Percentiles rank a stretch among this genome's conserved stretches.
Conservation (phyloP, 106 monocot genomes). For the Xerophyta viscosa region DNA sequence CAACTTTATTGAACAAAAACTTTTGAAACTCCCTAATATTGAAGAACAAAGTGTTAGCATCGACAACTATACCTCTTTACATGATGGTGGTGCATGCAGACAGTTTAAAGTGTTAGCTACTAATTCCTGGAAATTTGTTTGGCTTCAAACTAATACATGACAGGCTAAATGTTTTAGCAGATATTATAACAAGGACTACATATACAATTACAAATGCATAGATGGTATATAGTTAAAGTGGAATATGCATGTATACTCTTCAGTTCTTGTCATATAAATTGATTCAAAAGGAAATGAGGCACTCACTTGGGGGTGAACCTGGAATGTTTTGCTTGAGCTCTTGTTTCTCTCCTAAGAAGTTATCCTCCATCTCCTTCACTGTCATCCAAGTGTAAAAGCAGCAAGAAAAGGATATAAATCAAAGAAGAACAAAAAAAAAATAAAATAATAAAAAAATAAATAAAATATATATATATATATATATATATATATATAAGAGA, state of each 20-base stretch:
- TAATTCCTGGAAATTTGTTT: too few species aligned
- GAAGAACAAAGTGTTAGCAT: not conserved
- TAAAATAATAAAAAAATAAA: too few species aligned
- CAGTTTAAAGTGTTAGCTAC: too few species aligned
- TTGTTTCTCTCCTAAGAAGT: not conserved
- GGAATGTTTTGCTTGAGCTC: not conserved
- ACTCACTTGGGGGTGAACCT: not conserved
- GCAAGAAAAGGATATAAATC: not conserved
- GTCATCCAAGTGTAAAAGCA: not conserved
- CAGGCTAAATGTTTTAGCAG: too few species aligned
- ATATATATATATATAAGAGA: too few species aligned
- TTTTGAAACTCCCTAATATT: too few species aligned
- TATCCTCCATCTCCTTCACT: not conserved
- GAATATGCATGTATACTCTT: not conserved
- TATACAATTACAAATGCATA: not conserved
- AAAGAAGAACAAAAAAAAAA: not conserved
- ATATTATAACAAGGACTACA: too few species aligned
- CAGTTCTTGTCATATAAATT: too few species aligned
- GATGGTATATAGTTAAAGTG: not conserved
- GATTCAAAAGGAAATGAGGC: not conserved
- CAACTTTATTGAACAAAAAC: not conserved
- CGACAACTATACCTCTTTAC: conserved; percentile 53
- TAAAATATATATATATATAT: too few species aligned
- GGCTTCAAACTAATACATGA: too few species aligned
- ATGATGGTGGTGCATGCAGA: conserved; percentile 51